Evolutionary conservation across 1,284 basidiomycete species (phyloP).

Genomic region (Sanghuangporus baumii): DNA sequence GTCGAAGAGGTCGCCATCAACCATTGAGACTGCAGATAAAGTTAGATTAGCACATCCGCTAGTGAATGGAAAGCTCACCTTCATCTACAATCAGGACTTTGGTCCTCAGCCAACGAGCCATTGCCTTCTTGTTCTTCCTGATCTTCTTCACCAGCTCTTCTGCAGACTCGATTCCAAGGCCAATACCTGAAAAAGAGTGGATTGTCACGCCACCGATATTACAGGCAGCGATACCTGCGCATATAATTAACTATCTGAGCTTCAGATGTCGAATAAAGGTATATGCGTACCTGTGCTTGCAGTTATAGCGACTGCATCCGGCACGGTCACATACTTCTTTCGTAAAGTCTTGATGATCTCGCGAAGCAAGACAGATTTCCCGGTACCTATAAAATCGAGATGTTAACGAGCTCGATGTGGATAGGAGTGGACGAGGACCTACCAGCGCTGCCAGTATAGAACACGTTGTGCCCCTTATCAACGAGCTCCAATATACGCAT

Average conservation of each 20-base stretch:
- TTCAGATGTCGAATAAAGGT: not conserved
- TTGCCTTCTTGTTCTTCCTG: constrained; percentile 64
- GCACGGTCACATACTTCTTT: constrained; percentile 33
- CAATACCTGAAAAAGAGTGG: constrained; percentile 91
- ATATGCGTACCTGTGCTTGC: constrained; percentile 39
- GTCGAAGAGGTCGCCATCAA: constrained; percentile 90
- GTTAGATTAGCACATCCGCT: not conserved
- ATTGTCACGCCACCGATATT: constrained; percentile 93
- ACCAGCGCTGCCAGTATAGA: constrained; percentile 98
- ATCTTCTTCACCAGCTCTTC: constrained; percentile 66
- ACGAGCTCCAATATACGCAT: constrained; percentile 76
- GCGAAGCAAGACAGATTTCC: constrained; percentile 90
- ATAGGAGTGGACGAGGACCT: constrained; percentile 26
- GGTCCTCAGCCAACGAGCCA: constrained; percentile 65
- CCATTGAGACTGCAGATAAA: constrained; percentile 80
- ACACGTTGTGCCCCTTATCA: constrained; percentile 70
- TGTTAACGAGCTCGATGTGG: not conserved
- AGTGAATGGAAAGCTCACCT: constrained; percentile 40
- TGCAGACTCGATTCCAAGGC: constrained; percentile 69
- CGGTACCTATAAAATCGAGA: constrained; percentile 59
- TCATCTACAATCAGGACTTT: constrained; percentile 93
- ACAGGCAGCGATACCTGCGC: constrained; percentile 80
- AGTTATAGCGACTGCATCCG: constrained; percentile 51
- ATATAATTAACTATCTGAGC: constrained; percentile 20
- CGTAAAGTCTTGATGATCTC: constrained; percentile 69